Base-by-base conservation (phyloP, 441 rosid species). In the Erodium moschatum region DNA sequence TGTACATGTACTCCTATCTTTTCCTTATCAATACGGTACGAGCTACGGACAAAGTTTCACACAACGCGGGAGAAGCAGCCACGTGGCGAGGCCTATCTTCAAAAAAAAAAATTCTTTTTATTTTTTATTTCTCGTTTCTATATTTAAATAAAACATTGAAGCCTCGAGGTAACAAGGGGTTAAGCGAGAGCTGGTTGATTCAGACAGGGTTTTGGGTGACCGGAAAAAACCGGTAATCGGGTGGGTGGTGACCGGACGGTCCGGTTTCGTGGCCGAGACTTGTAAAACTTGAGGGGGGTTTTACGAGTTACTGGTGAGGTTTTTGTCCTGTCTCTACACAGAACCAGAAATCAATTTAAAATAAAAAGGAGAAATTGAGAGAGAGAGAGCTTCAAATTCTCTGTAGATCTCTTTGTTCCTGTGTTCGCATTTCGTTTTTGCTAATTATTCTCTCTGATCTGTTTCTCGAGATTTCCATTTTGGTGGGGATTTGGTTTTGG, bases 371-470 rank as follows among this genome's bases (percentile, higher is more conserved):
- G 18, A 52, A 15, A 52, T 52, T 52, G 20, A 52, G 16, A n/a
- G 18, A 38, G 44, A 40, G 46, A 40, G 46, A 40, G 46, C 9
- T 40, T 40, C 58, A 50, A 50, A 13, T 50, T 50, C 58, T 15
- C 58, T n/a, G 18, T 52, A 52, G 58, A 52, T 52, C 58, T 52
- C 58, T 52, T 52, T 52, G 20, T 52, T 52, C 15, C 58, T 52
- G 58, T 52, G 18, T 52, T n/a, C 15, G 7, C 16, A 52, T n/a
- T 52, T 52, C 58, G 15, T 52, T n/a, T n/a, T 16, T 20, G 6
- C 58, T 0, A 29, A 15, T 16, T 13, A 52, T 52, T 52, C 58
- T 16, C 18, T 52, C 58, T 8, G 58, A 52, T 52, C 58, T 29
- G n/a, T 48, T 20, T 52, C 58, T 52, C 20, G 58, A 16, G 58